Conservation (phyloP, 2,329 filamentous ascomycete species). For the Aspergillus brunneoviolaceus region DNA sequence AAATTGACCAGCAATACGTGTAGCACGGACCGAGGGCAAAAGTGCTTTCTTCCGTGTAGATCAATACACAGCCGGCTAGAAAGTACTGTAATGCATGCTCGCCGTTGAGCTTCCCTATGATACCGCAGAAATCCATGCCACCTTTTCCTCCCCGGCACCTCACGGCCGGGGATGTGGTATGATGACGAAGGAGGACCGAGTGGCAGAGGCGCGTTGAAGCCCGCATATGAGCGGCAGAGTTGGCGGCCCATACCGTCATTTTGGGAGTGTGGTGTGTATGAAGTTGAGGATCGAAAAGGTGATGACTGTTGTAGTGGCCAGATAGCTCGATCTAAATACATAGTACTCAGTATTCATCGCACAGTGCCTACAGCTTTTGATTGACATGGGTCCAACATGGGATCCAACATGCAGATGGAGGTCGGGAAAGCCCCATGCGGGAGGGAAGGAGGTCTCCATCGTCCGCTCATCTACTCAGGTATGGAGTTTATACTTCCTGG, state of each 20-base stretch:
- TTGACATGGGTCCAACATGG: neutral
- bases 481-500: slow-evolving; percentile 7
- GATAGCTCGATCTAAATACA: neutral
- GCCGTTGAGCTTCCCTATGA: slow-evolving; percentile 4
- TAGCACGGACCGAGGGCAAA: neutral
- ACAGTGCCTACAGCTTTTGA: no score
- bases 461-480: neutral
- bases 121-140: neutral
- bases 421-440: neutral
- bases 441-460: neutral
- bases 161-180: neutral
- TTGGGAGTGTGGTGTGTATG: neutral
- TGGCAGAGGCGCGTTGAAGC: neutral
- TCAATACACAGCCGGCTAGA: neutral
- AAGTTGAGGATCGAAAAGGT: neutral
- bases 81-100: slow-evolving; percentile 3
- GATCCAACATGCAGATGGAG: neutral
- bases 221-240: neutral
- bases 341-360: neutral
- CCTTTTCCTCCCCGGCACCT: neutral
- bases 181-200: neutral
- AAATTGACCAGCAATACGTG: neutral
- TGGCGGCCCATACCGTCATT: neutral
- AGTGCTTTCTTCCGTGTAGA: neutral
- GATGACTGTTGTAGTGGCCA: neutral